phyloP scores from a whole-genome alignment of 1,284 basidiomycete genomes.

The Trichosporon sp. region DNA sequence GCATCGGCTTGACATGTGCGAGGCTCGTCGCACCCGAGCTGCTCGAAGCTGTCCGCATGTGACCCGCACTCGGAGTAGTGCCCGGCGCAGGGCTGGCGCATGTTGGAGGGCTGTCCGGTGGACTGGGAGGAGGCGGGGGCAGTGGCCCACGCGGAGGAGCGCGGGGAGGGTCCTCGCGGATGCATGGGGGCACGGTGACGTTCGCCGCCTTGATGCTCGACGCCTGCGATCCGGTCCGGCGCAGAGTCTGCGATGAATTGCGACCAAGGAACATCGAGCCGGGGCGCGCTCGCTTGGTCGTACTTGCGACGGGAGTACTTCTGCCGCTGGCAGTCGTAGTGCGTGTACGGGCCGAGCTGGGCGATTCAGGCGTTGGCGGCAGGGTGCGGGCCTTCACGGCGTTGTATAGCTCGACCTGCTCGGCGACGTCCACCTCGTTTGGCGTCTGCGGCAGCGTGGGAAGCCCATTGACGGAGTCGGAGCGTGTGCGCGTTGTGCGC shows the following conservation, averaged over 20 bases:
- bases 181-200: neutral
- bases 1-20: neutral
- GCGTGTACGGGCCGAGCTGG: neutral
- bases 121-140: neutral
- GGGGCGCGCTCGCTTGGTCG: neutral
- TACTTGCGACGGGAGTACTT: neutral
- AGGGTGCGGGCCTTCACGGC: neutral
- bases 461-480: neutral
- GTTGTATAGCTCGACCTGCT: neutral
- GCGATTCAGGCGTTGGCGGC: neutral
- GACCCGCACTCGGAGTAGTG: neutral
- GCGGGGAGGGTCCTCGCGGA: neutral
- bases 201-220: neutral
- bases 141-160: neutral
- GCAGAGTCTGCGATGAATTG: neutral
- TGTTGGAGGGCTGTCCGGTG: neutral
- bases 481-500: neutral
- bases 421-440: neutral
- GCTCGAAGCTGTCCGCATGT: neutral
- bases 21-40: neutral
- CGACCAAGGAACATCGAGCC: neutral
- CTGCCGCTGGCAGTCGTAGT: neutral
- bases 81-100: neutral
- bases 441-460: neutral
- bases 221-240: neutral